Evolutionary conservation across 2,329 filamentous ascomycete species (phyloP).

Genomic region (Niveomyces coronatus): DNA sequence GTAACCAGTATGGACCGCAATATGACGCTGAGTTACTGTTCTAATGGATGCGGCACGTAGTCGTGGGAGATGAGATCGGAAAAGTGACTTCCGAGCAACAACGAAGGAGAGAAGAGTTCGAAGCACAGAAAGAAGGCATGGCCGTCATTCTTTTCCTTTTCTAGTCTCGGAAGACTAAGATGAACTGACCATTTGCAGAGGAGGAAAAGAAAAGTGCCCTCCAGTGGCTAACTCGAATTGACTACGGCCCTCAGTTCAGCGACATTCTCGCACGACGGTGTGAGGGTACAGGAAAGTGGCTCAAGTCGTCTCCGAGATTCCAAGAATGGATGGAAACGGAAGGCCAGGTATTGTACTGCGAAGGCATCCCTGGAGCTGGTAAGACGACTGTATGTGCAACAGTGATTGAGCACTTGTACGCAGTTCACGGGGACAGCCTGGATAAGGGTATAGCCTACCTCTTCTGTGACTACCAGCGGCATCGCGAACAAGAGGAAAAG

Average conservation of each 20-base stretch:
- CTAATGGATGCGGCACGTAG: too few species aligned
- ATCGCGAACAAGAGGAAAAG: neutral
- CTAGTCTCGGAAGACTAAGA: too few species aligned
- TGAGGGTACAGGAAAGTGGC: neutral
- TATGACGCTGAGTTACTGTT: too few species aligned
- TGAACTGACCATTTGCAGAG: neutral
- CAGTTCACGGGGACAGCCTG: neutral
- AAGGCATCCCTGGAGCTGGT: neutral
- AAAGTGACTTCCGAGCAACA: too few species aligned
- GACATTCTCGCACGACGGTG: neutral
- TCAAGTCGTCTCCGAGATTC: neutral
- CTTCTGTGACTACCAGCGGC: neutral
- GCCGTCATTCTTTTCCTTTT: too few species aligned
- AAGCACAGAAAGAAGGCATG: too few species aligned
- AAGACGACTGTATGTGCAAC: neutral
- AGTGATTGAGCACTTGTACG: neutral
- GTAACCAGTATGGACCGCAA: too few species aligned
- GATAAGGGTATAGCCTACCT: neutral
- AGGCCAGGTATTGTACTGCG: neutral
- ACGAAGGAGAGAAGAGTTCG: too few species aligned
- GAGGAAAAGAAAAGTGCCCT: too few species aligned
- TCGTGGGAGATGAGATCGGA: too few species aligned
- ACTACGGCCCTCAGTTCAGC: neutral
- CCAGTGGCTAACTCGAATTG: neutral
- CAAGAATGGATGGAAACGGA: neutral